A percentile compares a stretch with the other conserved stretches of the same genome.
phyloP scores from a whole-genome alignment of 2,329 filamentous ascomycete genomes.

The Fonsecaea pugnacius region DNA sequence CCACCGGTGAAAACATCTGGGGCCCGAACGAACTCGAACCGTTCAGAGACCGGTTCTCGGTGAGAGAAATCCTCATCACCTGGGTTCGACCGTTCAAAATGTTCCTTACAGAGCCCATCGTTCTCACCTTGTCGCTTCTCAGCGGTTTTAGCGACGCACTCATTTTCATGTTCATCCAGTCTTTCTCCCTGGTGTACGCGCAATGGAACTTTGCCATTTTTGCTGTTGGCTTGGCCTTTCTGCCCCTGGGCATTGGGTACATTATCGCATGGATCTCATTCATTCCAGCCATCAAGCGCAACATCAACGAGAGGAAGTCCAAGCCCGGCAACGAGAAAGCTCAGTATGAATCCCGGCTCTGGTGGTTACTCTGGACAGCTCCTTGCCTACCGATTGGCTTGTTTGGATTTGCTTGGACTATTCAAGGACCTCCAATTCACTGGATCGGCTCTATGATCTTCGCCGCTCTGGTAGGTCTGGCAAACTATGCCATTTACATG shows the following conservation, averaged over 20 bases:
- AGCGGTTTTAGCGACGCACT: conserved; percentile 67
- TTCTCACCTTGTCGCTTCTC: conserved; percentile 64
- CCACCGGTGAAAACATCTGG: conserved; percentile 66
- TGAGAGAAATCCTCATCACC: conserved; percentile 60
- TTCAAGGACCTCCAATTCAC: conserved; percentile 59
- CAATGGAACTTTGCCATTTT: conserved; percentile 63
- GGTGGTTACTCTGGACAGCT: conserved; percentile 64
- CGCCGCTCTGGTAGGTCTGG: conserved; percentile 64
- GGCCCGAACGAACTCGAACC: conserved; percentile 73
- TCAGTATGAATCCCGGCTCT: conserved; percentile 68
- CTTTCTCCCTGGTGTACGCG: conserved; percentile 62
- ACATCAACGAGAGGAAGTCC: conserved; percentile 50
- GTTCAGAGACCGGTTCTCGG: conserved; percentile 60
- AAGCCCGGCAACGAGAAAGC: conserved; percentile 58
- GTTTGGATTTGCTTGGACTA: conserved; percentile 67
- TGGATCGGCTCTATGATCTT: conserved; percentile 69
- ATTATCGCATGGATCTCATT: conserved; percentile 63
- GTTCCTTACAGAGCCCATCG: conserved; percentile 69
- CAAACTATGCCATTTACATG: conserved; percentile 68
- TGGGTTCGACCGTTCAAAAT: conserved; percentile 67
- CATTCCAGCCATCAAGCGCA: conserved; percentile 59
- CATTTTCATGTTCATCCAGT: conserved; percentile 70
- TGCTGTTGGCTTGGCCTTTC: conserved; percentile 57
- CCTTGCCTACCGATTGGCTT: conserved; percentile 65
- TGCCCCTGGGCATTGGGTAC: conserved; percentile 63